Conservation (phyloP, 2,329 filamentous ascomycete genomes). For the Penicillium sp. region DNA sequence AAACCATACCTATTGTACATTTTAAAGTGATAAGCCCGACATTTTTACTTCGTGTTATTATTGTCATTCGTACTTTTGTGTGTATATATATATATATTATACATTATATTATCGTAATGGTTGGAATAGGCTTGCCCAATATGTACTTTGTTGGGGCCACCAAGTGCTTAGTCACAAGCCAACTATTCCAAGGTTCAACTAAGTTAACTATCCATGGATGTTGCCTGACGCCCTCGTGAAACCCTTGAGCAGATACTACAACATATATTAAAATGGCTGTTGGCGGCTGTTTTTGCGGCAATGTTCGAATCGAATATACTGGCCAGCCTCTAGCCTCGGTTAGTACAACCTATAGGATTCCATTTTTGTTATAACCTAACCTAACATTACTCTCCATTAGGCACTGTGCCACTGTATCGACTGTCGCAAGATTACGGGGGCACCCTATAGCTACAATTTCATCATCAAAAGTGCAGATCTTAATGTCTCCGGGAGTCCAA, state of each 20-base stretch:
- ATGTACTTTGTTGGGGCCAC: neutral
- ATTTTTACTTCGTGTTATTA: neutral
- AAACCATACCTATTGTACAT: neutral
- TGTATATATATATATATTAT: neutral
- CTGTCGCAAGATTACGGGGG: slow-evolving; percentile 41
- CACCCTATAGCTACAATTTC: slow-evolving; percentile 33
- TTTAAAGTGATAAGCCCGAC: neutral
- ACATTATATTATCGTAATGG: no score
- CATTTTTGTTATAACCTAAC: neutral
- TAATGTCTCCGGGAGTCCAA: slow-evolving; percentile 34
- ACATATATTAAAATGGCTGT: slow-evolving; percentile 27
- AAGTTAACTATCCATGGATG: no score
- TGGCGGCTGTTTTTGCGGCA: slow-evolving; percentile 40
- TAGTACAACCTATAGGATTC: slow-evolving; percentile 13
- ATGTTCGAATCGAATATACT: slow-evolving; percentile 36
- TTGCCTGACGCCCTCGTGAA: neutral
- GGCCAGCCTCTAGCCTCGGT: slow-evolving; percentile 33
- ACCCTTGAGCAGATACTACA: neutral
- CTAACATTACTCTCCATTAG: slow-evolving; percentile 19
- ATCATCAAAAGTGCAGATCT: slow-evolving; percentile 32
- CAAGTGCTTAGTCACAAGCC: neutral
- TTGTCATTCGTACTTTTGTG: neutral
- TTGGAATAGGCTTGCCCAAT: neutral
- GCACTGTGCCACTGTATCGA: slow-evolving; percentile 42
- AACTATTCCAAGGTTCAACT: no score